These are phyloP conservation scores for Galerina marginata DNA, from an alignment of 768 basidiomycete genomes.

Conservation along the genomic window DNA sequence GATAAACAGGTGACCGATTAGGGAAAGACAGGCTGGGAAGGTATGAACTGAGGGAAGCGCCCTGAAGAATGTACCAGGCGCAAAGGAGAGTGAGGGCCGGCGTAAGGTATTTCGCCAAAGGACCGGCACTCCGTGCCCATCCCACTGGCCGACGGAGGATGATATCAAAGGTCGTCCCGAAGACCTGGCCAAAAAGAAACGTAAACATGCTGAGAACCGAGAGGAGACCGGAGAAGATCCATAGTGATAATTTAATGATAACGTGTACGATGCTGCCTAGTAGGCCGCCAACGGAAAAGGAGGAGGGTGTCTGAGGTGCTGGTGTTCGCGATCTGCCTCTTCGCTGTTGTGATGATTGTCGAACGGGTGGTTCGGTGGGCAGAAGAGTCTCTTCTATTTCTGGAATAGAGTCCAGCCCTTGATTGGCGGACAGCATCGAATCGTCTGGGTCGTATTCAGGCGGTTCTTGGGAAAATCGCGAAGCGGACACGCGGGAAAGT, in stretches of 20 bases:
- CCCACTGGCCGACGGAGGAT: constrained; percentile 53
- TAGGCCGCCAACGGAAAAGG: constrained; percentile 48
- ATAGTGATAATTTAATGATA: constrained; percentile 26
- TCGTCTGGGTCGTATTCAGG: constrained; percentile 38
- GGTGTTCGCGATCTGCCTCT: constrained; percentile 37
- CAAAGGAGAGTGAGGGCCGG: constrained; percentile 49
- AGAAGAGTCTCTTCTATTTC: constrained; percentile 62
- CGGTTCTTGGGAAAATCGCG: constrained; percentile 49
- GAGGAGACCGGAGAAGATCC: constrained; percentile 30
- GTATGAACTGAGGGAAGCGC: constrained; percentile 40
- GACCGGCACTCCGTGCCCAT: constrained; percentile 40
- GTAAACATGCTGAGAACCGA: constrained; percentile 40
- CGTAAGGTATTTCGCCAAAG: constrained; percentile 45
- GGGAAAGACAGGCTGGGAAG: constrained; percentile 34
- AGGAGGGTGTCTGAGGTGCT: constrained; percentile 26
- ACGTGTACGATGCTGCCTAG: constrained; percentile 46
- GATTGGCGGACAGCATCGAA: constrained; percentile 50
- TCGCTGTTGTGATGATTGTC: constrained; percentile 25
- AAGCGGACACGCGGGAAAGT: constrained; percentile 36
- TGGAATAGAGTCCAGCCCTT: constrained; percentile 64
- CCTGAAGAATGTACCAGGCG: constrained; percentile 50
- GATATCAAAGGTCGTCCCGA: constrained; percentile 56
- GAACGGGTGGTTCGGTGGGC: constrained; percentile 24
- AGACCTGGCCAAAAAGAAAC: constrained; percentile 49
- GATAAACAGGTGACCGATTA: constrained; percentile 42